Evolutionary conservation across 164 flowering plant genomes (phyloP).

Genomic region (Chloranthus sessilifolius): DNA sequence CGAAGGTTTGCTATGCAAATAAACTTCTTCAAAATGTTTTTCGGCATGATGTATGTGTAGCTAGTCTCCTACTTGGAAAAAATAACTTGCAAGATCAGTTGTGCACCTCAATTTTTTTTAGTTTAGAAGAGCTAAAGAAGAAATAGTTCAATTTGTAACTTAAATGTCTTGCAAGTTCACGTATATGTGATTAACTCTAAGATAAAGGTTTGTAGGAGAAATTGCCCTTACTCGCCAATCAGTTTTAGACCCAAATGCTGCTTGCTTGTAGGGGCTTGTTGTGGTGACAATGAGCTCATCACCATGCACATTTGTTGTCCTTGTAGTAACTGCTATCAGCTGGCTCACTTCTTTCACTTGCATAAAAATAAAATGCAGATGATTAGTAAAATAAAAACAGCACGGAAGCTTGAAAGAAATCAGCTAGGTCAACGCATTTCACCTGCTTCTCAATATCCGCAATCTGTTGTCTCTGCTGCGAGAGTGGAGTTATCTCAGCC

Average conservation of each 20-base stretch:
- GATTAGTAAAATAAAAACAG: not conserved
- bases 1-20: constrained; percentile 96
- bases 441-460: constrained; percentile 99
- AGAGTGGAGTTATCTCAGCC: constrained; percentile 98
- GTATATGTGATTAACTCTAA: constrained; percentile 95
- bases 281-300: constrained; percentile 97
- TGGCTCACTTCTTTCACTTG: constrained; percentile 96
- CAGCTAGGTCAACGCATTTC: constrained; percentile 1
- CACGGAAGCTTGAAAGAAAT: not conserved
- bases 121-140: not conserved
- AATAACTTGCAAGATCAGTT: too few species aligned
- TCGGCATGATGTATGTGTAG: constrained; percentile 97
- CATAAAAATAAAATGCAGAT: constrained; percentile 1
- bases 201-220: constrained; percentile 95
- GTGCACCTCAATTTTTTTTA: too few species aligned
- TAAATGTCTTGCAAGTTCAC: constrained; percentile 98
- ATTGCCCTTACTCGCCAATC: constrained; percentile 99
- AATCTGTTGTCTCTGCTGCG: constrained; percentile 96
- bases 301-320: constrained; percentile 94
- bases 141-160: constrained; percentile 37
- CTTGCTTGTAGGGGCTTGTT: constrained; percentile 95
- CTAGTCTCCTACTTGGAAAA: constrained; percentile 99
- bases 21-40: constrained; percentile 95
- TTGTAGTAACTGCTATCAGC: constrained; percentile 94
- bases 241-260: constrained; percentile 86